Evolutionary conservation across 768 basidiomycete genomes (phyloP), one percentile per base, ranked within the genome.

Genomic region (Kwoniella sp.): DNA sequence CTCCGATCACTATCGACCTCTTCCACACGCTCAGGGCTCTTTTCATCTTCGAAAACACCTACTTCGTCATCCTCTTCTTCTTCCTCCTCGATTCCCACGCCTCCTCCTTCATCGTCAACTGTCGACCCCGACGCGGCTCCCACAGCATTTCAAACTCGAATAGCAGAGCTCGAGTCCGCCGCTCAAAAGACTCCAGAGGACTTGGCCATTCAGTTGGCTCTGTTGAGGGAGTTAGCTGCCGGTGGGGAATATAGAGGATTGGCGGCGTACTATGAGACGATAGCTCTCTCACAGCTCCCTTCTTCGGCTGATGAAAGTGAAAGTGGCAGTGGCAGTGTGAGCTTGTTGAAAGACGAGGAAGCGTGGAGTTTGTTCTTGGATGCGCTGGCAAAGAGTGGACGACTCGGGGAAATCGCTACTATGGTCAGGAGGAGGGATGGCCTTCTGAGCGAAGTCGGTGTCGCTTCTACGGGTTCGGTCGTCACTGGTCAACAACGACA

Each of bases 381-480:
- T 29, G 66, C 64, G 1, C 37, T 72, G 26, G 64, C 58, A 0
- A 67, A 64, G 60, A 54, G 49, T 44, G 74, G 76, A 2, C 47
- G 70, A 40, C 55, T 76, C 70, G 80, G 79, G 15, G 91, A 92
- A 71, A 81, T 88, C 30, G 81, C 83, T 7, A 80, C 80, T 0
- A 75, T 88, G 60, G 83, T 80, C 1, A 85, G 85, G 68, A 85
- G 85, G 72, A 79, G 91, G 63, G 92, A 95, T 63, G 55, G 51
- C 17, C 40, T 72, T 27, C 24, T 68, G 24, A 56, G 47, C 26
- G 33, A 8, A 25, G 15, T 53, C 29, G 24, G 36, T 36, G 36
- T 15, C 13, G 9, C 52, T 36, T 54, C 61, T 2, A 27, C 62
- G n/a, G n/a, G 1, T 61, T 63, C 9, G 58, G 9, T 29, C 0